Base-by-base conservation (phyloP, 768 basidiomycete genomes). In the Phallus indusiatus region DNA sequence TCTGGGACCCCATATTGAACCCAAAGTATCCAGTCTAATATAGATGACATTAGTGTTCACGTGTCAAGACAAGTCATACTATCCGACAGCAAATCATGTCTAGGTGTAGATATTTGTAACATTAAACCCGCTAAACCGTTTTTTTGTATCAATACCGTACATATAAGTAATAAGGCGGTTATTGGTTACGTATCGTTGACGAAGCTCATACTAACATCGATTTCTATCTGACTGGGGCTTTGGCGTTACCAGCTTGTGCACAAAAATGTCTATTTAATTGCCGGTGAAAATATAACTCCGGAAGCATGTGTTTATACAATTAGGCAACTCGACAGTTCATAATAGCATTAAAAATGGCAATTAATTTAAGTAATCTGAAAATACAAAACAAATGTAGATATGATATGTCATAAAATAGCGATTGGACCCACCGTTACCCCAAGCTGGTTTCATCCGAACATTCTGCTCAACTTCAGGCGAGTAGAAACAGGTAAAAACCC, bases 401-500 rank as follows among this genome's bases (percentile, higher is more conserved):
- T 5, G 6, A 63, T 71, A 14, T 54, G 83, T 83, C 79, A 67
- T 86, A 28, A 3, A 84, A 55, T 85, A 87, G 61, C 72, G 83
- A 62, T 87, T 86, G 1, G 47, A 22, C 51, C 72, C 75, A 12
- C 72, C 75, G 47, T 68, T 65, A 1, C 66, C 75, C 47, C 51
- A 9, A 87, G 69, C n/a, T n/a, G n/a, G n/a, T n/a, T 82, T 86
- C 72, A 2, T 7, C 28, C 7, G 28, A 7, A 2, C 79, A 87
- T 64, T 88, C 85, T 1, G 86, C 86, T 37, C 88, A 71, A 4
- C 80, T 78, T 11, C n/a, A n/a, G n/a, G n/a, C n/a, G n/a, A n/a
- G n/a, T n/a, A n/a, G n/a, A n/a, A n/a, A 81, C 85, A 47, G 87
- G 87, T 34, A 85, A 84, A n/a, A 83, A 77, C 53, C 82, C 83